These are phyloP conservation scores for Globisporangium abappressorium DNA, from an alignment of 352 stramenopile genomes.

Conservation along the genomic window DNA sequence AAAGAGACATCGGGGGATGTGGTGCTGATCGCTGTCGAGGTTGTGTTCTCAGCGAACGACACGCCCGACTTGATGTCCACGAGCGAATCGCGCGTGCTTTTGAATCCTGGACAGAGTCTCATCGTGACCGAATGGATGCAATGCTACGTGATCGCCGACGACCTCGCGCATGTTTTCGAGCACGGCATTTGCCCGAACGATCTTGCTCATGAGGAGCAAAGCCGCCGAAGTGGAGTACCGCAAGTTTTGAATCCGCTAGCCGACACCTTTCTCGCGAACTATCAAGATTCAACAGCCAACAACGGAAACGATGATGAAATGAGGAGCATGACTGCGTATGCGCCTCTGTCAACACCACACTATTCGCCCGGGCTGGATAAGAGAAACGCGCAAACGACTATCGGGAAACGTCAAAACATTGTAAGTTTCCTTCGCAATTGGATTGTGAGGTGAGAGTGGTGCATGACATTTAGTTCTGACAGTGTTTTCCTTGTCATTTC, in stretches of 20 bases:
- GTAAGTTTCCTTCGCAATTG: slow-evolving; percentile 2
- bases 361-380: slow-evolving; percentile 6
- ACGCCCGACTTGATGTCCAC: slow-evolving; percentile 20
- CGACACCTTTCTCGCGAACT: slow-evolving; percentile 53
- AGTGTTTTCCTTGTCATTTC: background rate
- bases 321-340: slow-evolving; percentile 49
- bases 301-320: slow-evolving; percentile 36
- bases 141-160: slow-evolving; percentile 85
- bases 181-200: slow-evolving; percentile 55
- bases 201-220: slow-evolving; percentile 38
- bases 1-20: slow-evolving; percentile 60
- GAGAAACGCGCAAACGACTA: slow-evolving; percentile 2
- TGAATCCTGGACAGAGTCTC: slow-evolving; percentile 74
- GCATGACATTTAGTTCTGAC: background rate
- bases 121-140: slow-evolving; percentile 77
- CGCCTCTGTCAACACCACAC: slow-evolving; percentile 43
- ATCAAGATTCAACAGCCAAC: slow-evolving; percentile 7
- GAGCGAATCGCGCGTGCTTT: slow-evolving; percentile 60
- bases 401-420: slow-evolving; percentile 16
- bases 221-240: slow-evolving; percentile 24
- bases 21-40: slow-evolving; percentile 77
- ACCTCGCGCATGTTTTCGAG: slow-evolving; percentile 63
- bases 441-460: background rate
- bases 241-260: slow-evolving; percentile 45
- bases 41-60: slow-evolving; percentile 52